These are phyloP conservation scores for Achlya hypogyna DNA, from an alignment of 352 stramenopile species.

Conservation along the genomic window DNA sequence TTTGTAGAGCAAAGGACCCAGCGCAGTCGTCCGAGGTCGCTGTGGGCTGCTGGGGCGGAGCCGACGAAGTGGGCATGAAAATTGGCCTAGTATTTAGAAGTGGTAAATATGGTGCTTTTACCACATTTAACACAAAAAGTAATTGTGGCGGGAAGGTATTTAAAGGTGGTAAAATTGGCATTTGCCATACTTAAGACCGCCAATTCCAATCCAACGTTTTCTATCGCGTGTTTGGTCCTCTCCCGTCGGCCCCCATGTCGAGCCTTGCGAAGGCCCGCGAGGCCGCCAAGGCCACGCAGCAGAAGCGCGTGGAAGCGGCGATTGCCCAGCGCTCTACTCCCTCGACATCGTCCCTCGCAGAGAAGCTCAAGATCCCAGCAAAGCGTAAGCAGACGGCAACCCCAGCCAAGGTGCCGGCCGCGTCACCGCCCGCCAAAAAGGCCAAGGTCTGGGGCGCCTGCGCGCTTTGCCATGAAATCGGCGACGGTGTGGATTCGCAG, in stretches of 20 bases:
- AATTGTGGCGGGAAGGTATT: not conserved
- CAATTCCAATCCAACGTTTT: not conserved
- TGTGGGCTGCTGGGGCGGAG: too few relatives aligned
- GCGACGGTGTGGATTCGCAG: not conserved
- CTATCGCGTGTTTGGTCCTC: not conserved
- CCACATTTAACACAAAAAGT: not conserved
- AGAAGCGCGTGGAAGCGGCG: not conserved
- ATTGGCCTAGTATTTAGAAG: too few relatives aligned
- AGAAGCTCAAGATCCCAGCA: not conserved
- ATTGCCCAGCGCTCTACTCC: not conserved
- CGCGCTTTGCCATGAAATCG: not conserved
- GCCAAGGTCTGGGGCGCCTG: not conserved
- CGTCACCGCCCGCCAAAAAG: not conserved
- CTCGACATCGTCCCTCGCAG: not conserved
- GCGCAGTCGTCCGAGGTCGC: too few relatives aligned
- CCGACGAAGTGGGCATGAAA: too few relatives aligned
- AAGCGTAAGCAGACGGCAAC: conserved; percentile 10
- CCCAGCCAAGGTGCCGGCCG: not conserved
- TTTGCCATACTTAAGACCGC: not conserved
- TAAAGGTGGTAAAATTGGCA: not conserved
- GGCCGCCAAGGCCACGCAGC: not conserved
- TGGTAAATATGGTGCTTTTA: not conserved
- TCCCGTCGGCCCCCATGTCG: not conserved
- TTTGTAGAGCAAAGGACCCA: too few relatives aligned
- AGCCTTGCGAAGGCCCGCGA: not conserved